A percentile compares a stretch with the other conserved stretches of the same genome.
Conservation (phyloP, 306 rosid genomes). For the Nissolia schottii region DNA sequence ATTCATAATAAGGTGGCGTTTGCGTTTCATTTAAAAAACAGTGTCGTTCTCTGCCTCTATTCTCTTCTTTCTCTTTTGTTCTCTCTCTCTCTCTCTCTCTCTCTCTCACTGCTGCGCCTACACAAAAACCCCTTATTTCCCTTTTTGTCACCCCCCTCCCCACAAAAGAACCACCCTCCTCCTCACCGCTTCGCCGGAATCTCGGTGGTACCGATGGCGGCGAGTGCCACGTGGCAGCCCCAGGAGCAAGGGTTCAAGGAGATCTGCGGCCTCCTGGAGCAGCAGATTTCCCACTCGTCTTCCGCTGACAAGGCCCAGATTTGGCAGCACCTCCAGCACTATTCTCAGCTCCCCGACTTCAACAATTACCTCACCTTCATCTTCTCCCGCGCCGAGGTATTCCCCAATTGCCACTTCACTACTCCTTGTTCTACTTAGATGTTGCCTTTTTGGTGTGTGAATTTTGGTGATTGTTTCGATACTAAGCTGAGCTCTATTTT, state of each 20-base stretch:
- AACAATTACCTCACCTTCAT: constrained; percentile 90
- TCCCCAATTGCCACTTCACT: not conserved
- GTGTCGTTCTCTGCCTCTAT: not conserved
- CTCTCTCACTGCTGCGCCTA: not conserved
- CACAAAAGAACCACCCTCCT: not conserved
- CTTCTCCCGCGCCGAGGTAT: constrained; percentile 86
- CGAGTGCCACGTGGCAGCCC: constrained; percentile 84
- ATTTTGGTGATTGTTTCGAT: not conserved
- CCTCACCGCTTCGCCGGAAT: not conserved
- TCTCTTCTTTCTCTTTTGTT: not conserved
- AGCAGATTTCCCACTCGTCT: constrained; percentile 85
- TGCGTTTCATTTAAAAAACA: constrained; percentile 17
- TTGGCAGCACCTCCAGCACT: constrained; percentile 93
- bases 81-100: not conserved
- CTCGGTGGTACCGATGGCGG: constrained; percentile 52
- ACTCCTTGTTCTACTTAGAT: no score
- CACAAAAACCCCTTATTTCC: constrained; percentile 1
- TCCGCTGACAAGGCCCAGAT: constrained; percentile 96
- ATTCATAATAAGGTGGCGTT: not conserved
- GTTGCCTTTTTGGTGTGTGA: not conserved
- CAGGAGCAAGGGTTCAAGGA: constrained; percentile 83
- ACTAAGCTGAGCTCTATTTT: not conserved
- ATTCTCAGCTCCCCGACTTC: constrained; percentile 90
- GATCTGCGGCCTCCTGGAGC: constrained; percentile 93
- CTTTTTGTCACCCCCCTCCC: no score